Base-by-base conservation (phyloP, 345 rosid genomes). In the Theobroma cacao region DNA sequence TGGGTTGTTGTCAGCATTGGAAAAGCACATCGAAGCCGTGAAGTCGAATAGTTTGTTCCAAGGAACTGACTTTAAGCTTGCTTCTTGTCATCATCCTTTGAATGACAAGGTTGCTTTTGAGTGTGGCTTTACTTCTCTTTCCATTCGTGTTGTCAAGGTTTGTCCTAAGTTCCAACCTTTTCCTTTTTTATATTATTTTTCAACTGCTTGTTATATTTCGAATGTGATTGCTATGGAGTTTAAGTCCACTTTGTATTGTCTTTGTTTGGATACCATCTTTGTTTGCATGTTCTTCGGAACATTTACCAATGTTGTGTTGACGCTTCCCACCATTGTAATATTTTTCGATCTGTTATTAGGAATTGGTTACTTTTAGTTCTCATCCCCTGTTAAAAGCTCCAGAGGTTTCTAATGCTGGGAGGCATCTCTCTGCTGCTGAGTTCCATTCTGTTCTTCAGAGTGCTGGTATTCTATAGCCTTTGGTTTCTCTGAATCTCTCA, bases 11-110 rank as follows among this genome's bases (percentile, higher is more conserved):
- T 84, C 80, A 5, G 85, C 92, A 0, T 76, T 93, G 87, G 90
- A 90, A 83, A 85, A 82, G 59, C 98, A 96, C 84, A 87, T 96
- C 28, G 85, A 80, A 0, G 90, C 86, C 0, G 87, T 88, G 50
- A 87, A 88, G 88, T 79, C 76, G 3, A 83, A 81, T 22, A 17
- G 73, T 88, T 89, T 89, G 63, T 93, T 96, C 71, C 81, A 87
- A 77, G 98, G 98, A 20, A 94, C 98, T 3, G 99, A 96, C 82
- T 96, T 96, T 85, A 94, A 96, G 88, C 93, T 96, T 28, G 99
- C 97, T 2, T 74, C 98, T 79, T 91, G 88, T 33, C 77, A 85
- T 66, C 86, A 81, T 45, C 99, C 98, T 20, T 76, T 86, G 80
- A 77, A 88, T 38, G 93, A 92, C 70, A 84, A 83, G 84, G 99